phyloP scores from a whole-genome alignment of 768 basidiomycete genomes.

The Mycena crocata region DNA sequence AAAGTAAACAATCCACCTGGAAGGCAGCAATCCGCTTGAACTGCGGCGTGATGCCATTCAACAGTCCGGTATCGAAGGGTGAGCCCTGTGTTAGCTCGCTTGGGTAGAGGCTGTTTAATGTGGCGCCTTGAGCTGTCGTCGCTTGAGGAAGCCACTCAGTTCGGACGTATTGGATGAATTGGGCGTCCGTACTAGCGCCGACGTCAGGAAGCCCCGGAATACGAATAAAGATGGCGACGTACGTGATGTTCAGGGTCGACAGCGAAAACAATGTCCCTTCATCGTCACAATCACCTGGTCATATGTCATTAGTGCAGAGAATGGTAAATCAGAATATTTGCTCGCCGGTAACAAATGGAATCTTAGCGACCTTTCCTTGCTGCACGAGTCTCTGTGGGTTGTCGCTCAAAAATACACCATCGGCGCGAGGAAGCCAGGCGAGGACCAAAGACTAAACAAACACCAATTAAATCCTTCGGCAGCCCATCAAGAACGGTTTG shows the following conservation, averaged over 20 bases:
- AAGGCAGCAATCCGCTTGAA: conserved; percentile 38
- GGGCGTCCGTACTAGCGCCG: conserved; percentile 19
- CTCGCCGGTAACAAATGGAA: conserved; percentile 30
- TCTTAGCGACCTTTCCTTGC: conserved; percentile 47
- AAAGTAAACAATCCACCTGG: conserved; percentile 12
- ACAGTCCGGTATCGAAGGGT: conserved; percentile 30
- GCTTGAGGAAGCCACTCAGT: conserved; percentile 18
- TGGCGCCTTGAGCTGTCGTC: conserved; percentile 1
- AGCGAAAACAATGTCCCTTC: conserved; percentile 51
- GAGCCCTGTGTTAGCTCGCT: conserved; percentile 26
- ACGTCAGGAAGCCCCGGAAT: not conserved
- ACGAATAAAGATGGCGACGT: not conserved
- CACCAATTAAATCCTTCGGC: not conserved
- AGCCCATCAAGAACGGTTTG: not conserved
- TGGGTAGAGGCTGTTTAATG: conserved; percentile 22
- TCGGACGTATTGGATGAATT: conserved; percentile 27
- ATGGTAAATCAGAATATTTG: not conserved
- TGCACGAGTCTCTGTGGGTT: conserved; percentile 61
- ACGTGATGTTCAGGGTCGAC: conserved; percentile 45
- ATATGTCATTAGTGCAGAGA: not conserved
- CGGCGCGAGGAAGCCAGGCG: conserved; percentile 50
- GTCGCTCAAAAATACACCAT: conserved; percentile 30
- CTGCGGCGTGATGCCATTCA: conserved; percentile 30
- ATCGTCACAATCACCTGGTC: conserved; percentile 42
- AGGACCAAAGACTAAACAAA: conserved; percentile 53